Conservation (phyloP, 2,329 filamentous ascomycete species). For the Escovopsis sp. region DNA sequence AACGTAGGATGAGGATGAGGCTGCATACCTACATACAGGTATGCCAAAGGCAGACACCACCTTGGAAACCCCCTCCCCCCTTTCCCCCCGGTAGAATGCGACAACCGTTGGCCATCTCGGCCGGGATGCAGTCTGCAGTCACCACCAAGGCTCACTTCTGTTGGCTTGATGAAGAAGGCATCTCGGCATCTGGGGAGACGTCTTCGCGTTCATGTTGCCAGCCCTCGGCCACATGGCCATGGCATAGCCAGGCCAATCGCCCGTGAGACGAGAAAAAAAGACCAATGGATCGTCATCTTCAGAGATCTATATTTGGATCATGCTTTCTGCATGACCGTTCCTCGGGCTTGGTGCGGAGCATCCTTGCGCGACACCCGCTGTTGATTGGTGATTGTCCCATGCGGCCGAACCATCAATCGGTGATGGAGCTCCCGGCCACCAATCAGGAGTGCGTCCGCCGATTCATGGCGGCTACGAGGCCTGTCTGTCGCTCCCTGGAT, state of each 20-base stretch:
- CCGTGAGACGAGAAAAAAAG: background rate
- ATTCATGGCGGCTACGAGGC: slow-evolving; percentile 6
- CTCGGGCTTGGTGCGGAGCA: slow-evolving; percentile 1
- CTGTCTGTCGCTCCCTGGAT: background rate
- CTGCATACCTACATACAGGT: background rate
- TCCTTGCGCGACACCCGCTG: slow-evolving; percentile 11
- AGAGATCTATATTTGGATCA: slow-evolving; percentile 22
- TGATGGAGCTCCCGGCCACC: slow-evolving; percentile 7
- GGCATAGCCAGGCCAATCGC: slow-evolving; percentile 8
- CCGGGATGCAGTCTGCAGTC: too few relatives aligned
- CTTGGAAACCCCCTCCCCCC: too few relatives aligned
- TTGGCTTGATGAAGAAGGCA: slow-evolving; percentile 1
- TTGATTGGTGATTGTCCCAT: slow-evolving; percentile 14
- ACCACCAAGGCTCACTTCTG: too few relatives aligned
- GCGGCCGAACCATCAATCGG: slow-evolving; percentile 22
- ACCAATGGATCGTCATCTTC: slow-evolving; percentile 19
- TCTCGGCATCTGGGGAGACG: slow-evolving; percentile 7
- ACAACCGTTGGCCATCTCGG: too few relatives aligned
- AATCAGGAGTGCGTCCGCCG: slow-evolving; percentile 7
- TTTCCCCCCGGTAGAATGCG: too few relatives aligned
- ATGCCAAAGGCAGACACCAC: too few relatives aligned
- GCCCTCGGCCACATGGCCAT: slow-evolving; percentile 10
- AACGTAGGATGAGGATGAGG: slow-evolving; percentile 4
- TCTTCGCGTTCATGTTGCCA: slow-evolving; percentile 1
- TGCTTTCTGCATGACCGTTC: slow-evolving; percentile 9